Base-by-base conservation (phyloP, 2,329 filamentous ascomycete genomes). In the Dothideomycetidae sp. region DNA sequence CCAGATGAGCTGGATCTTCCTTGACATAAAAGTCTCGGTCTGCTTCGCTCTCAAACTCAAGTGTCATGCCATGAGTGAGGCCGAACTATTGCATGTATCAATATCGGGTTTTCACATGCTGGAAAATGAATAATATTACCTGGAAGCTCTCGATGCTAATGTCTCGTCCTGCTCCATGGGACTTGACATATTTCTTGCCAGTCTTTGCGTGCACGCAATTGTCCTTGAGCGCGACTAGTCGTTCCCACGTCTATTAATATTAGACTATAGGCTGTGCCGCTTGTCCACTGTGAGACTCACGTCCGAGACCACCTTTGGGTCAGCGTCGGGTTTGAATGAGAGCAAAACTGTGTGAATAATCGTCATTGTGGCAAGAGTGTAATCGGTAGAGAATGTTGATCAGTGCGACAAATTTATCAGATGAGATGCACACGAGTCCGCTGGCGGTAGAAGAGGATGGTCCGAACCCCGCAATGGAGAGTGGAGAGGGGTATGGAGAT, bases 321-420 rank as follows among this genome's bases (percentile, higher is more conserved):
- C 59, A 2, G 63, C 53, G 1, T 60, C 58, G 0, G 69, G 53
- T 50, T 76, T 75, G 61, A 79, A 79, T 43, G 73, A 64, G 48
- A 81, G 77, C 16, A 80, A 60, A 3, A 82, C 76, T 35, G 81
- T 67, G 52, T 82, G 78, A n/a, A 71, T 61, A 46, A 81, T 64
- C 0, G 72, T 52, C 75, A 80, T 80, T 13, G 46, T 59, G 44
- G 16, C n/a, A n/a, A n/a, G n/a, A n/a, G n/a, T n/a, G n/a, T n/a
- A n/a, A n/a, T n/a, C 17, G 26, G 13, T n/a, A n/a, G n/a, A n/a
- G n/a, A n/a, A n/a, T n/a, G n/a, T n/a, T n/a, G n/a, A n/a, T n/a
- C n/a, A n/a, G n/a, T n/a, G n/a, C n/a, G n/a, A n/a, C n/a, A n/a
- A n/a, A n/a, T n/a, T n/a, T n/a, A n/a, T n/a, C n/a, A n/a, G n/a